phyloP scores from a whole-genome alignment of 176 grass and related monocot species.

The Thalia dealbata region DNA sequence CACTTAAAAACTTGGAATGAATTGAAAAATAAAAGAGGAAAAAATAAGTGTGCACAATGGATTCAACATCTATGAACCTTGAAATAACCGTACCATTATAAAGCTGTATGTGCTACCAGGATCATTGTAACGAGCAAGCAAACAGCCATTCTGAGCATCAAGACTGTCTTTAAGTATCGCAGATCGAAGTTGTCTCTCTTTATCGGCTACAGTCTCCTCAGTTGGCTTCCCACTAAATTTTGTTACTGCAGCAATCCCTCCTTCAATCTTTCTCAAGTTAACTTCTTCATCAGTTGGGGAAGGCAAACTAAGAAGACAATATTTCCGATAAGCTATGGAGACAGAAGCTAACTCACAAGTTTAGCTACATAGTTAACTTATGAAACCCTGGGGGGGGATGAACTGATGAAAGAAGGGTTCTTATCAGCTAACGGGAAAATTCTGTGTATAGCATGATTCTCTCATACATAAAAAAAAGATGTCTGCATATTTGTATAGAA shows the following conservation, averaged over 20 bases:
- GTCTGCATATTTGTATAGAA: too few relatives aligned
- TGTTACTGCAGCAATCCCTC: conserved; percentile 50
- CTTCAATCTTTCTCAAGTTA: conserved; percentile 42
- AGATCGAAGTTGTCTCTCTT: conserved; percentile 45
- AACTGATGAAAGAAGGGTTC: too few relatives aligned
- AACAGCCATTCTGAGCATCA: conserved; percentile 56
- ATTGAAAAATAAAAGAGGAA: too few relatives aligned
- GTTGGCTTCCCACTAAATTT: conserved; percentile 73
- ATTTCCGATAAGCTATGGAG: not conserved
- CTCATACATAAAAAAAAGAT: too few relatives aligned
- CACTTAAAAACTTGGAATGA: too few relatives aligned
- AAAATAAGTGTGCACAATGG: not conserved
- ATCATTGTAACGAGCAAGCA: conserved; percentile 93
- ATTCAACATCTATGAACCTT: not conserved
- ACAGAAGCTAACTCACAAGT: too few relatives aligned
- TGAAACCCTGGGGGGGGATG: too few relatives aligned
- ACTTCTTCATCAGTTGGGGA: conserved; percentile 48
- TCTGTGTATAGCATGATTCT: too few relatives aligned
- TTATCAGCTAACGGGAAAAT: too few relatives aligned
- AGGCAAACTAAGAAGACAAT: conserved; percentile 52
- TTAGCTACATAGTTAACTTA: too few relatives aligned
- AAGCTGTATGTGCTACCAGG: conserved; percentile 61
- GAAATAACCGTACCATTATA: conserved; percentile 56
- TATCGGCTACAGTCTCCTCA: conserved; percentile 49
- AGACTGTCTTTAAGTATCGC: conserved; percentile 58